Percentiles rank a stretch among this genome's conserved stretches.
Evolutionary conservation across 2,329 filamentous ascomycete genomes (phyloP).

Genomic region (Beauveria brongniartii): DNA sequence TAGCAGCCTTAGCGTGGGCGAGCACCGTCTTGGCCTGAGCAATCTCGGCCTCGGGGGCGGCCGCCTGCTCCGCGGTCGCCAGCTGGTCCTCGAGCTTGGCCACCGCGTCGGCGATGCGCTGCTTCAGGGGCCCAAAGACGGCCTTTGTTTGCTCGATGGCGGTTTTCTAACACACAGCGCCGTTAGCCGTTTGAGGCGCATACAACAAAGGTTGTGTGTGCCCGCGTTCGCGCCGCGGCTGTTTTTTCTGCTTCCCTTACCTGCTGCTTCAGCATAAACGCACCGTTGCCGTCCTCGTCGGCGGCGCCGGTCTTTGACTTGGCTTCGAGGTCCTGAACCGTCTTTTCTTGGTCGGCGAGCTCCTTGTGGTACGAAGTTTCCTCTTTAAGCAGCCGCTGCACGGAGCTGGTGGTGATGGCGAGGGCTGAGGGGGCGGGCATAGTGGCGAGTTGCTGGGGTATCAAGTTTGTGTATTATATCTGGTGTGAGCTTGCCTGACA

Average conservation of each 20-base stretch:
- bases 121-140: conserved; percentile 64
- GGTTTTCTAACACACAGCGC: conserved; percentile 47
- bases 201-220: no score
- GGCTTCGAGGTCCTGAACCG: conserved; percentile 59
- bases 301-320: conserved; percentile 42
- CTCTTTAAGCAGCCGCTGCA: conserved; percentile 83
- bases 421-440: conserved; percentile 76
- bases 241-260: conserved; percentile 34
- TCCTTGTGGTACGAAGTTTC: conserved; percentile 87
- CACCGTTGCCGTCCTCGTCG: conserved; percentile 63
- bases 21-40: conserved; percentile 47
- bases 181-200: conserved; percentile 3
- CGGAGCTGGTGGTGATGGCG: conserved; percentile 68
- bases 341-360: conserved; percentile 62
- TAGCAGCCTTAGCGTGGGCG: conserved; percentile 35
- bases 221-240: no score
- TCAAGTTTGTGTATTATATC: not conserved
- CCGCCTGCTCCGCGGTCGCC: conserved; percentile 49
- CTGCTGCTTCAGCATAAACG: conserved; percentile 79
- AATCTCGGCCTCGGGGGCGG: conserved; percentile 40
- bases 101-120: conserved; percentile 64
- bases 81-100: conserved; percentile 68
- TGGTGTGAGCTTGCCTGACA: no score
- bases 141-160: conserved; percentile 83
- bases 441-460: conserved; percentile 12